These are phyloP conservation scores for Gypsophila paniculata DNA, from an alignment of 179 eudicot genomes.

Conservation along the genomic window DNA sequence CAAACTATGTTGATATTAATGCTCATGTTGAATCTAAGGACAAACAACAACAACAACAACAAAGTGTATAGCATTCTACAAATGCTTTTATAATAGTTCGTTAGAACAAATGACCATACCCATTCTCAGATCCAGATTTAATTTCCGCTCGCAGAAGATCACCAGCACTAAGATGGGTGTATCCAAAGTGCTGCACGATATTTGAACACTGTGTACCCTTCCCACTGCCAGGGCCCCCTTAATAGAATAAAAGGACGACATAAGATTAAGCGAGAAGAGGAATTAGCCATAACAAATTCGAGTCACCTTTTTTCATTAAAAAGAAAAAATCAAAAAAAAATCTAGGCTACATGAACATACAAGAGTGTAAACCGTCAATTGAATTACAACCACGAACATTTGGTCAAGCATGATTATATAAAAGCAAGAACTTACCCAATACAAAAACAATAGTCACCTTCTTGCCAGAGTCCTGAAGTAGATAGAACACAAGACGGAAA, in stretches of 20 bases:
- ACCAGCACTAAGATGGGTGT: conserved; percentile 95
- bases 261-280: neutral
- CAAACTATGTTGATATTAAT: too few species aligned
- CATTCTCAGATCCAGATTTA: conserved; percentile 77
- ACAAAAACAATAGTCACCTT: conserved; percentile 70
- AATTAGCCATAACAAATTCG: neutral
- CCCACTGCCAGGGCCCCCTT: conserved; percentile 98
- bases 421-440: conserved; percentile 53
- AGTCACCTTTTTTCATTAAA: neutral
- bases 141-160: conserved; percentile 90
- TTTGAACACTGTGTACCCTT: conserved; percentile 94
- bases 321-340: neutral
- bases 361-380: neutral
- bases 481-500: conserved; percentile 4
- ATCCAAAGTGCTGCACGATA: conserved; percentile 79
- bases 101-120: conserved; percentile 31
- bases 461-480: conserved; percentile 52
- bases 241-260: neutral
- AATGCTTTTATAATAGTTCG: neutral
- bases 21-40: neutral
- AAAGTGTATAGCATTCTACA: neutral
- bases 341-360: neutral
- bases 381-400: neutral
- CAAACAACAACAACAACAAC: neutral
- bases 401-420: neutral